Evolutionary conservation across 768 basidiomycete species (phyloP).

Genomic region (Auriculariales sp.): DNA sequence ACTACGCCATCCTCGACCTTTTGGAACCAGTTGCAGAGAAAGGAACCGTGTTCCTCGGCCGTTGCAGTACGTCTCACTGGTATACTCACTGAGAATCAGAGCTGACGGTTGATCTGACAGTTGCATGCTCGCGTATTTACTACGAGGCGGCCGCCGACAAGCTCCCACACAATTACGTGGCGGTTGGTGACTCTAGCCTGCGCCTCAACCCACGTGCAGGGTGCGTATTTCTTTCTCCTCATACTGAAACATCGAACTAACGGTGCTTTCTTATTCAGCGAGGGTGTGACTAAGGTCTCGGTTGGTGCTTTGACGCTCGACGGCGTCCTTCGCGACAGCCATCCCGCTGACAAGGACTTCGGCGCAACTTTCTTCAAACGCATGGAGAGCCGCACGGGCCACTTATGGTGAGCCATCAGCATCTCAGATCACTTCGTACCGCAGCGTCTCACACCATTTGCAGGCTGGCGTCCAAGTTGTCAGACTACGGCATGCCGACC

Average conservation of each 20-base stretch:
- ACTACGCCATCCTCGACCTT: background rate
- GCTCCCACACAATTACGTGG: constrained; percentile 11
- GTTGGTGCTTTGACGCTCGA: constrained; percentile 12
- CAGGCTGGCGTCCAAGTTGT: background rate
- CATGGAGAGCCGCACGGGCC: background rate
- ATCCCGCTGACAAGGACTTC: background rate
- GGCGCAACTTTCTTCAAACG: background rate
- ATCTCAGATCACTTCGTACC: background rate
- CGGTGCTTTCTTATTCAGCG: no score
- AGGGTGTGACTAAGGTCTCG: background rate
- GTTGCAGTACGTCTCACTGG: background rate
- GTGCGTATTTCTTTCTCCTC: no score
- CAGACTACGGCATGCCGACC: background rate
- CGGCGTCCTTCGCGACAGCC: constrained; percentile 5
- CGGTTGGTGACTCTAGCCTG: constrained; percentile 8
- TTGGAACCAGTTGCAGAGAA: background rate
- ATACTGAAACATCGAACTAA: no score
- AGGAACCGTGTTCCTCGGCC: background rate
- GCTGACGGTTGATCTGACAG: constrained; percentile 3
- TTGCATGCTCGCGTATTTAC: constrained; percentile 7
- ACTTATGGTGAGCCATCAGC: background rate
- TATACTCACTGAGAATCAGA: background rate
- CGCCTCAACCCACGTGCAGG: constrained; percentile 8
- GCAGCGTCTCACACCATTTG: background rate
- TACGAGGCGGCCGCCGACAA: constrained; percentile 7